Base-by-base conservation (phyloP, 2,329 filamentous ascomycete genomes). In the Onygenales sp. region DNA sequence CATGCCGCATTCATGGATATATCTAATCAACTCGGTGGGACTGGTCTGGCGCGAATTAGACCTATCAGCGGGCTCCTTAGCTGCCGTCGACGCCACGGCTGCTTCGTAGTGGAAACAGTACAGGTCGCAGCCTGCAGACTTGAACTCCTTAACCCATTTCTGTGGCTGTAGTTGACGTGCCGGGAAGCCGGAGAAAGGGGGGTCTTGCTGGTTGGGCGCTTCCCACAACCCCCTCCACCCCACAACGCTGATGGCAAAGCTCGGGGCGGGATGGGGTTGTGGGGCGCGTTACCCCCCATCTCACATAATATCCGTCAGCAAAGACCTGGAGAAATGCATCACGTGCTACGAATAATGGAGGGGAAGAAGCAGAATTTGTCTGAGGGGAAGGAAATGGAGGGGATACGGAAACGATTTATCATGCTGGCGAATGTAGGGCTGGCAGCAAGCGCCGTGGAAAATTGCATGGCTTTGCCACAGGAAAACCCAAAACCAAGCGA, bases 71-170 rank as follows among this genome's bases (percentile, higher is more conserved):
- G 92, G 91, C 52, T 79, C 83, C 66, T 91, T 88, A 63, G 91
- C 90, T 37, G 87, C 89, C 43, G 87, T 88, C 49, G 88, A 95
- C 61, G 76, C 73, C 48, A 93, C 81, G 58, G 93, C 93, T 31
- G 93, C 93, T 75, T 98, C 93, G 73, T 97, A 97, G 78, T 98
- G 93, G 78, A 98, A 98, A 78, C 93, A 97, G 78, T 98, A 98
- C n/a, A 98, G 80, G 71, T 98, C 90, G 73, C 91, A 96, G 52
- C 93, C 93, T 56, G 90, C 93, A 51, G 87, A 84, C 70, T 93
- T 84, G 77, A 98, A 97, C 57, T 95, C 88, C 67, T 87, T 88
- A 63, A 96, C 91, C 93, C 93, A 98, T 79, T 90, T 91, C 78
- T 97, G 94, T 61, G 93, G 93, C 91, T 93, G 61, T 60, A 32